Evolutionary conservation across 257 asterid species (phyloP).

Genomic region (Nicotiana sylvestris): DNA sequence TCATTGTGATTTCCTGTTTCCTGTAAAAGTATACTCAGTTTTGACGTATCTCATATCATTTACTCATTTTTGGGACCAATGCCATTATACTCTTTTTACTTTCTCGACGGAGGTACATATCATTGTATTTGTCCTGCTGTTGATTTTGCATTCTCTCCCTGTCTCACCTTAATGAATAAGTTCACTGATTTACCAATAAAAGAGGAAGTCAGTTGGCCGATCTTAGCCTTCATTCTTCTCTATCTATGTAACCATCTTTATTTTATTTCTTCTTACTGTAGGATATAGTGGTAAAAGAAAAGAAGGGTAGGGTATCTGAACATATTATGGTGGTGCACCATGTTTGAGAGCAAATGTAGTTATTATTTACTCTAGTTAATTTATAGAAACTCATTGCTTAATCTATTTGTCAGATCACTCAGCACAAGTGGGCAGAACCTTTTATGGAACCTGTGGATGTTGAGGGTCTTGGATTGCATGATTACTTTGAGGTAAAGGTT

Average conservation of each 20-base stretch:
- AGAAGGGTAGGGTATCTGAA: background rate
- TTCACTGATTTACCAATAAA: background rate
- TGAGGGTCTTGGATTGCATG: slow-evolving; percentile 77
- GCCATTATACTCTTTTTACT: background rate
- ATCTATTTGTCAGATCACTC: slow-evolving; percentile 57
- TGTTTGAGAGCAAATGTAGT: background rate
- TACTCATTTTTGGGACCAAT: background rate
- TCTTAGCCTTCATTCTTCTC: background rate
- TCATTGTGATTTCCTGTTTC: background rate
- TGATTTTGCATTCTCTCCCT: background rate
- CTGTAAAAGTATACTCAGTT: background rate
- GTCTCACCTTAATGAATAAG: background rate
- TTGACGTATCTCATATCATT: background rate
- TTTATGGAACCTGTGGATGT: slow-evolving; percentile 95
- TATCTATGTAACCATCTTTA: background rate
- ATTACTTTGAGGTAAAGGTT: slow-evolving; percentile 63
- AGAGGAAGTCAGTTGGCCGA: background rate
- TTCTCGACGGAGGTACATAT: background rate
- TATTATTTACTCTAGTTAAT: background rate
- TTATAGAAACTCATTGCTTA: background rate
- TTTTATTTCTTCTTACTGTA: background rate
- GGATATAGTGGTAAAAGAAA: background rate
- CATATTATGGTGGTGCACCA: background rate
- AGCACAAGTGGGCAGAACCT: slow-evolving; percentile 86
- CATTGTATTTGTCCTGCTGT: slow-evolving; percentile 3